Percentiles rank a stretch among this genome's conserved stretches.
These are phyloP conservation scores for Entophlyctis luteolus DNA, from an alignment of 192 early-diverging fungal genomes.

Conservation along the genomic window DNA sequence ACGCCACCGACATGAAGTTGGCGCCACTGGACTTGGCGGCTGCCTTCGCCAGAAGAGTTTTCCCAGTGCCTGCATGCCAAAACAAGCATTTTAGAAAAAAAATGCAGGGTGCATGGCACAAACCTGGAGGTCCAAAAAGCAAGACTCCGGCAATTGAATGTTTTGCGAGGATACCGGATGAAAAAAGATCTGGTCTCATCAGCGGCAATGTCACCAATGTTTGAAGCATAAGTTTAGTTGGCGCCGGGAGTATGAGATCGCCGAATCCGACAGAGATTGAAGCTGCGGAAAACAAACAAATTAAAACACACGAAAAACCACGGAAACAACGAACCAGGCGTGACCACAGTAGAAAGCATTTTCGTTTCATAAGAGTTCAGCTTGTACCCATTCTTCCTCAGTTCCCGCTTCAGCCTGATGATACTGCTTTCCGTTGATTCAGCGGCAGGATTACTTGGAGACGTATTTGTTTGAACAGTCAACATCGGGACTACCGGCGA, in stretches of 20 bases:
- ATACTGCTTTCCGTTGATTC: slow-evolving; percentile 25
- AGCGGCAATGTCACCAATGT: slow-evolving; percentile 56
- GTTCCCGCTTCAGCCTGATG: slow-evolving; percentile 40
- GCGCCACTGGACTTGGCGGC: slow-evolving; percentile 81
- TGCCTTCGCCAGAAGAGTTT: slow-evolving; percentile 53
- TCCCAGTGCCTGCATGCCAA: slow-evolving; percentile 31
- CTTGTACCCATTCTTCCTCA: slow-evolving; percentile 30
- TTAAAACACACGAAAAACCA: slow-evolving; percentile 17
- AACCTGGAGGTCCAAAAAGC: slow-evolving; percentile 58
- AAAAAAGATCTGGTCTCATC: slow-evolving; percentile 47
- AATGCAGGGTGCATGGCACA: slow-evolving; percentile 31
- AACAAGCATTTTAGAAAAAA: too few relatives aligned
- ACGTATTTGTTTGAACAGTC: neutral
- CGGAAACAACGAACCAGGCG: slow-evolving; percentile 53
- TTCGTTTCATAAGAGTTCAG: slow-evolving; percentile 67
- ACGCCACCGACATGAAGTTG: slow-evolving; percentile 90
- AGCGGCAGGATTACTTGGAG: neutral
- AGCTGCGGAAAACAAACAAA: slow-evolving; percentile 24
- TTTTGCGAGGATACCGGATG: slow-evolving; percentile 58
- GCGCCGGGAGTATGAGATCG: slow-evolving; percentile 69
- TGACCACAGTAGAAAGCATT: slow-evolving; percentile 73
- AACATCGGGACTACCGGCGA: neutral
- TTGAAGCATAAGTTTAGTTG: slow-evolving; percentile 83
- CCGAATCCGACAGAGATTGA: slow-evolving; percentile 54
- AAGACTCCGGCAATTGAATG: slow-evolving; percentile 52